These are phyloP conservation scores for Dactylellina drechsleri DNA, from an alignment of 2,329 filamentous ascomycete genomes.

Conservation along the genomic window DNA sequence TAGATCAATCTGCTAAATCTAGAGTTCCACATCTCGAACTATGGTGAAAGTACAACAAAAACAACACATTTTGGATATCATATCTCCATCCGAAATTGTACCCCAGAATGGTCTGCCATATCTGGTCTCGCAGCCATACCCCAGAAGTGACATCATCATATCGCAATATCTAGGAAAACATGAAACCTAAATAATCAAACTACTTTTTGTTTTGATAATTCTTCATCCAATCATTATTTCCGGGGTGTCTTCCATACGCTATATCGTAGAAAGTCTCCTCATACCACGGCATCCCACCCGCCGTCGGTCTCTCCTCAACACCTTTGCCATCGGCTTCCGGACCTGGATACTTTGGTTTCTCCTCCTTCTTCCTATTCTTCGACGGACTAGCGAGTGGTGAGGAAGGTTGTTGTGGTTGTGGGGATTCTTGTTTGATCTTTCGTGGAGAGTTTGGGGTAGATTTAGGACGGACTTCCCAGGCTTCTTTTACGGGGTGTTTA, in stretches of 20 bases:
- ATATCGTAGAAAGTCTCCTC: constrained; percentile 31
- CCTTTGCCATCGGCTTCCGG: background rate
- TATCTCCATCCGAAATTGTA: too few relatives aligned
- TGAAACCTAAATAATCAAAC: too few relatives aligned
- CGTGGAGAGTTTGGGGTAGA: background rate
- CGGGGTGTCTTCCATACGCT: constrained; percentile 13
- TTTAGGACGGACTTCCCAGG: constrained; percentile 3
- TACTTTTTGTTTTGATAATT: too few relatives aligned
- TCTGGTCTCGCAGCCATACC: too few relatives aligned
- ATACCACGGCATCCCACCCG: constrained; percentile 18
- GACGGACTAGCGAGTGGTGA: background rate
- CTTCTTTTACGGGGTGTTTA: background rate
- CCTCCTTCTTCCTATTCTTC: background rate
- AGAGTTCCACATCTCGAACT: too few relatives aligned
- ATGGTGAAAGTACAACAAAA: too few relatives aligned
- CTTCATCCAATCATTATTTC: too few relatives aligned
- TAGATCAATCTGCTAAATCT: too few relatives aligned
- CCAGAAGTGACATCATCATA: too few relatives aligned
- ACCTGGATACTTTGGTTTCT: background rate
- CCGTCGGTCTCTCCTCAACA: constrained; percentile 6
- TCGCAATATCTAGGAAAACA: too few relatives aligned
- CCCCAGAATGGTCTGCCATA: too few relatives aligned
- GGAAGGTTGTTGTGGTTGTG: background rate
- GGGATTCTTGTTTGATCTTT: background rate
- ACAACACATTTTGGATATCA: too few relatives aligned